Percentiles rank a stretch among this genome's conserved stretches.
phyloP scores from a whole-genome alignment of 2,329 filamentous ascomycete species.

The Macroventuria anomochaeta region DNA sequence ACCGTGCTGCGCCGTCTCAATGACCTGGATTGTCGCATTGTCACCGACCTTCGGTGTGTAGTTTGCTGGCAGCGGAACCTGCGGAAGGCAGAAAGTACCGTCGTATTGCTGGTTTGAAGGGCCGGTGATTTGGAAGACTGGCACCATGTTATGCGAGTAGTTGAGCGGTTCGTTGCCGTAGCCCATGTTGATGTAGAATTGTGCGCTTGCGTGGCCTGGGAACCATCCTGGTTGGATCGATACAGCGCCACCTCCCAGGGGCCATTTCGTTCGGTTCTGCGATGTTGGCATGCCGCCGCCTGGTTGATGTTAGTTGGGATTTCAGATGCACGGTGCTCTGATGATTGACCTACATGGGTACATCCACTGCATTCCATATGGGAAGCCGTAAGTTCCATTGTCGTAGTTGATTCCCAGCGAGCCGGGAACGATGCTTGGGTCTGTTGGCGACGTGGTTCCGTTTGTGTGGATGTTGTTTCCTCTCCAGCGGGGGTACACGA shows the following conservation, averaged over 20 bases:
- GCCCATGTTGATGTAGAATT: slow-evolving; percentile 91
- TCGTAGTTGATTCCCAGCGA: slow-evolving; percentile 55
- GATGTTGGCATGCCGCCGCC: slow-evolving; percentile 83
- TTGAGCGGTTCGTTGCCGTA: slow-evolving; percentile 81
- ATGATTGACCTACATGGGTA: slow-evolving; percentile 79
- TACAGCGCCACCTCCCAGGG: slow-evolving; percentile 83
- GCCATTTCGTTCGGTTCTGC: slow-evolving; percentile 90
- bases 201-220: slow-evolving; percentile 79
- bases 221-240: slow-evolving; percentile 96
- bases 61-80: slow-evolving; percentile 81
- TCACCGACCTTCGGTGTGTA: slow-evolving; percentile 78
- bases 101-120: slow-evolving; percentile 85
- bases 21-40: slow-evolving; percentile 86
- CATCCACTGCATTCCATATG: slow-evolving; percentile 93
- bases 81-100: slow-evolving; percentile 86
- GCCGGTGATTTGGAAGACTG: slow-evolving; percentile 81
- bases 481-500: slow-evolving; percentile 85
- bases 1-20: slow-evolving; percentile 83
- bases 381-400: slow-evolving; percentile 63
- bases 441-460: slow-evolving; percentile 58
- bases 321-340: not conserved
- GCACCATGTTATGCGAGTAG: slow-evolving; percentile 84
- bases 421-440: slow-evolving; percentile 44
- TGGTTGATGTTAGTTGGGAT: slow-evolving; percentile 49
- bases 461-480: slow-evolving; percentile 86